Evolutionary conservation across 176 grass and related monocot species (phyloP), one percentile per base, ranked within the genome.

Genomic region (Juncus effusus): DNA sequence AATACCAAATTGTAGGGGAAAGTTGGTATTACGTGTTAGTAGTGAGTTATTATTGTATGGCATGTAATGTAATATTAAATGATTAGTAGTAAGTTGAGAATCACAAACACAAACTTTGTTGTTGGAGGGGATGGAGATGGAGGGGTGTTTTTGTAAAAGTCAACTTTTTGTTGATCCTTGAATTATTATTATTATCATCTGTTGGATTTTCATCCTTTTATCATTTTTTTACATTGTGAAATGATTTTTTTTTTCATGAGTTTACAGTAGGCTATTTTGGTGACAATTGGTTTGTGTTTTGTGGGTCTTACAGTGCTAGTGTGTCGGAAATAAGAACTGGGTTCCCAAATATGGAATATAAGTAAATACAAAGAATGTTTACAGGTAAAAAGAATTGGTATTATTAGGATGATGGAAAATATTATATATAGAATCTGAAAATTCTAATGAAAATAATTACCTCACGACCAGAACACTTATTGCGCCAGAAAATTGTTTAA

Each of bases 161-260:
- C 69, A 72, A 72, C 69, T 59, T 45, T 60, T 72, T 72, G 69
- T 72, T 72, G 69, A 72, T 72, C 58, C 36, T 56, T 72, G 10
- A 45, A 41, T 60, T 36, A 7, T 28, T 36, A 63, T 15, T 52
- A 38, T 52, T n/a, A 45, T 47, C 6, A 6, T 36, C n/a, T 1
- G 12, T 44, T 7, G 60, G n/a, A 35, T 51, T 68, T 36, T 69
- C 60, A 53, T 71, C 60, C 5, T 82, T 68, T 78, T 62, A 19
- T 74, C 45, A 10, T 15, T n/a, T n/a, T n/a, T n/a, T n/a, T n/a
- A n/a, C n/a, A 10, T 15, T 28, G 19, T 28, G 19, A 28, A 40
- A 71, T 58, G 51, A 11, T 58, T 39, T 70, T 61, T 60, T 28
- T 28, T 28, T 28, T 28, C 19, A 28, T 28, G 19, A 28, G 19